These are phyloP conservation scores for Cucurbita moschata DNA, from an alignment of 306 rosid species.

Conservation along the genomic window DNA sequence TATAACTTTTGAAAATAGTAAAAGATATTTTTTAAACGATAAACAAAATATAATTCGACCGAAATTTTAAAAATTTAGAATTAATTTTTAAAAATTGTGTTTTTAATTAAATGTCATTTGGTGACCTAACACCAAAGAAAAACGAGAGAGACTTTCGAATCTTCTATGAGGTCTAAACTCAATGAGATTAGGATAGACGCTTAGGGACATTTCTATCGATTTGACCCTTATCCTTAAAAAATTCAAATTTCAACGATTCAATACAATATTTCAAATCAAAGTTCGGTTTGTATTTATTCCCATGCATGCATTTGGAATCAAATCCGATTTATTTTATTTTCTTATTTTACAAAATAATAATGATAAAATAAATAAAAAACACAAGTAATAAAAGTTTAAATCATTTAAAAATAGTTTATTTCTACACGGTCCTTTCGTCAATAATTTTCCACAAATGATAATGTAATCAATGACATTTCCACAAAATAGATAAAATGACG, in stretches of 20 bases:
- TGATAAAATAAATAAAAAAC: neutral
- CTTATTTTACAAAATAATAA: neutral
- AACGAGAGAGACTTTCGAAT: neutral
- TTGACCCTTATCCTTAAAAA: neutral
- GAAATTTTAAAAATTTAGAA: too few species aligned
- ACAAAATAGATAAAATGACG: neutral
- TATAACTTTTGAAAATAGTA: too few species aligned
- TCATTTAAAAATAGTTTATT: too few species aligned
- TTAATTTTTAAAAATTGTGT: too few species aligned
- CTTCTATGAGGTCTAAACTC: neutral
- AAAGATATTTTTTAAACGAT: too few species aligned
- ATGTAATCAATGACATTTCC: neutral
- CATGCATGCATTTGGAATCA: neutral
- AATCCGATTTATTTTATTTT: neutral
- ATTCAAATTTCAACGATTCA: neutral
- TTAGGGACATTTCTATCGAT: neutral
- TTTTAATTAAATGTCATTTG: neutral
- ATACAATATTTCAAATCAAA: conserved; percentile 2
- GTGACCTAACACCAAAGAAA: conserved; percentile 6
- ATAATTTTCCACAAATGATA: neutral
- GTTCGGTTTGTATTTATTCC: neutral
- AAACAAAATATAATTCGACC: too few species aligned
- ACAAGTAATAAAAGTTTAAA: neutral
- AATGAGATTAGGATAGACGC: neutral
- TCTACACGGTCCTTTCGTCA: too few species aligned